Evolutionary conservation across 129 eudicot species (phyloP).

Genomic region (Kitagawia praeruptora): DNA sequence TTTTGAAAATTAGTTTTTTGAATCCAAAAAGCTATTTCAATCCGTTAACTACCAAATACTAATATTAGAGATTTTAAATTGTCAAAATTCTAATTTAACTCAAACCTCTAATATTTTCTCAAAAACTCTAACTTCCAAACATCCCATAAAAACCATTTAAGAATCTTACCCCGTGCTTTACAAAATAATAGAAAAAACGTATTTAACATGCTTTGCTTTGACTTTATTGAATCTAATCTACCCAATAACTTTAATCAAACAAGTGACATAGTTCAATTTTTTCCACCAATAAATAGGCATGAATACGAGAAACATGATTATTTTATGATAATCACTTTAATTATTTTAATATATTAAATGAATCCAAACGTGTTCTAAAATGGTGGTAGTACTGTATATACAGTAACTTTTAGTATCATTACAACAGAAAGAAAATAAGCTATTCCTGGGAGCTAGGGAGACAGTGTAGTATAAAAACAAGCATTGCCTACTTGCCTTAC

Average conservation of each 20-base stretch:
- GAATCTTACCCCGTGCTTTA: not conserved
- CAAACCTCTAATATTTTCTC: too few species aligned
- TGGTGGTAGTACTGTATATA: too few species aligned
- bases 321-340: not conserved
- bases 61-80: too few species aligned
- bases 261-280: not conserved
- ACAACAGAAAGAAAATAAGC: not conserved
- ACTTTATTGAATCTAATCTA: not conserved
- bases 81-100: too few species aligned
- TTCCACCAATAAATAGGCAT: not conserved
- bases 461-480: conserved; percentile 4
- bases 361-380: not conserved
- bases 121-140: too few species aligned
- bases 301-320: not conserved
- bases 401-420: not conserved
- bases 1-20: too few species aligned
- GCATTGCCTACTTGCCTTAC: not conserved
- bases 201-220: not conserved
- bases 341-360: not conserved
- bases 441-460: not conserved
- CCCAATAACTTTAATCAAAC: not conserved
- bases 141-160: not conserved
- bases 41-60: too few species aligned
- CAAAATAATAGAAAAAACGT: not conserved
- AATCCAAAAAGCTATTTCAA: too few species aligned